Conservation (phyloP, 2,329 filamentous ascomycete species). For the Pezicula rhizophila region DNA sequence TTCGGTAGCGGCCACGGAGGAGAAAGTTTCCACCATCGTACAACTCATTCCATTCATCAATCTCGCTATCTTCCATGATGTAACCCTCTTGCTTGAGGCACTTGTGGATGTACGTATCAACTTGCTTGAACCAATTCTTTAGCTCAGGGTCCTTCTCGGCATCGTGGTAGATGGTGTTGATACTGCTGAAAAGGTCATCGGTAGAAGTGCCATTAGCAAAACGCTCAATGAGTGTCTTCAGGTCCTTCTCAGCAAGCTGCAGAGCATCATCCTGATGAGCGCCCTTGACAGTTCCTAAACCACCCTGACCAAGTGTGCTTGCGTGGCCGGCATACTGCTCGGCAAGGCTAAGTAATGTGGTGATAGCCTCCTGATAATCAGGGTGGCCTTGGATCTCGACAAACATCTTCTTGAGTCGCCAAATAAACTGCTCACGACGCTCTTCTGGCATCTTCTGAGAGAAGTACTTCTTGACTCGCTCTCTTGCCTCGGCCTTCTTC, state of each 20-base stretch:
- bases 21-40: slow-evolving; percentile 83
- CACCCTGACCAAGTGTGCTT: slow-evolving; percentile 56
- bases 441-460: slow-evolving; percentile 84
- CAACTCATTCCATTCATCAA: slow-evolving; percentile 73
- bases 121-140: slow-evolving; percentile 77
- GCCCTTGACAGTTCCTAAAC: slow-evolving; percentile 65
- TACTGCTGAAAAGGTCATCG: slow-evolving; percentile 77
- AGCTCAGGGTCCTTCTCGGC: slow-evolving; percentile 83
- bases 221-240: slow-evolving; percentile 81
- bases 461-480: slow-evolving; percentile 65
- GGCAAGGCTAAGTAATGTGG: slow-evolving; percentile 76
- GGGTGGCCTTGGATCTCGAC: slow-evolving; percentile 93
- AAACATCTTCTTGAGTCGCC: slow-evolving; percentile 95
- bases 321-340: slow-evolving; percentile 79
- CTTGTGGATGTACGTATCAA: slow-evolving; percentile 73
- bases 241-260: slow-evolving; percentile 67
- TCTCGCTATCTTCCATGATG: slow-evolving; percentile 76
- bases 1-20: slow-evolving; percentile 80
- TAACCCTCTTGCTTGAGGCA: slow-evolving; percentile 87
- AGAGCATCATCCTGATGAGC: slow-evolving; percentile 60
- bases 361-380: slow-evolving; percentile 88
- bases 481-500: slow-evolving; percentile 44
- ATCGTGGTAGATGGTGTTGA: slow-evolving; percentile 80
- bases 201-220: slow-evolving; percentile 92
- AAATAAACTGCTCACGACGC: slow-evolving; percentile 86